phyloP scores from a whole-genome alignment of 495 filamentous ascomycete genomes.

The Oidiodendron maius region DNA sequence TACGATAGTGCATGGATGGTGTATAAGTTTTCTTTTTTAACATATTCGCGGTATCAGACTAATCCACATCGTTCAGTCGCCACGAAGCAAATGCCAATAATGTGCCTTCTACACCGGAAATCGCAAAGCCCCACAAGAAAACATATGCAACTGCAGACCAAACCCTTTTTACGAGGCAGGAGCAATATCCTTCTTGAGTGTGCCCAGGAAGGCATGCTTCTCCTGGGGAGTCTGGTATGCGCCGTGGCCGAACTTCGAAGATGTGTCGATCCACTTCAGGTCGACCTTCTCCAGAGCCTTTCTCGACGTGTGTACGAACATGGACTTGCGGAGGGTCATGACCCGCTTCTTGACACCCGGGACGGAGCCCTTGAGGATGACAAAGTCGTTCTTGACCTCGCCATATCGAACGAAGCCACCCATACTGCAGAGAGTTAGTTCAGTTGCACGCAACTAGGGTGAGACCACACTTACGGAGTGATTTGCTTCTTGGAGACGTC shows the following conservation, averaged over 20 bases:
- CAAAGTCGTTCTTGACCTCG: conserved; percentile 98
- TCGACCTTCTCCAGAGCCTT: conserved; percentile 97
- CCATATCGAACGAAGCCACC: conserved; percentile 99
- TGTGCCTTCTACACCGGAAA: conserved; percentile 40
- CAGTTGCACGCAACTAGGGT: background rate
- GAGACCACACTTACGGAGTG: conserved; percentile 71
- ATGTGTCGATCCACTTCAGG: conserved; percentile 99
- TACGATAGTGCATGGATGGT: too few species aligned
- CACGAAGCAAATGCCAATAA: conserved; percentile 32
- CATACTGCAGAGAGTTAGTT: conserved; percentile 55
- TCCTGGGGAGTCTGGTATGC: conserved; percentile 97
- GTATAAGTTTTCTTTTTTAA: too few species aligned
- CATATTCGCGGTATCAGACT: too few species aligned
- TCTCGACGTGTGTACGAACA: conserved; percentile 94
- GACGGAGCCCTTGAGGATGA: conserved; percentile 95
- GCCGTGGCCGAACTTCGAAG: conserved; percentile 99
- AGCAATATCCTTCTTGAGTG: conserved; percentile 96
- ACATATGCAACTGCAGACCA: conserved; percentile 36
- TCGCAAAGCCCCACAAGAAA: conserved; percentile 54
- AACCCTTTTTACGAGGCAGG: conserved; percentile 51
- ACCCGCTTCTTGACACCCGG: conserved; percentile 99
- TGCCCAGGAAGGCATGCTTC: conserved; percentile 91
- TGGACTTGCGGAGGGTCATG: conserved; percentile 98
- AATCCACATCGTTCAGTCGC: too few species aligned
- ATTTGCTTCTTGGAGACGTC: conserved; percentile 99